These are phyloP conservation scores for Phytophthora macrochlamydospora DNA, from an alignment of 352 stramenopile genomes.

Conservation along the genomic window DNA sequence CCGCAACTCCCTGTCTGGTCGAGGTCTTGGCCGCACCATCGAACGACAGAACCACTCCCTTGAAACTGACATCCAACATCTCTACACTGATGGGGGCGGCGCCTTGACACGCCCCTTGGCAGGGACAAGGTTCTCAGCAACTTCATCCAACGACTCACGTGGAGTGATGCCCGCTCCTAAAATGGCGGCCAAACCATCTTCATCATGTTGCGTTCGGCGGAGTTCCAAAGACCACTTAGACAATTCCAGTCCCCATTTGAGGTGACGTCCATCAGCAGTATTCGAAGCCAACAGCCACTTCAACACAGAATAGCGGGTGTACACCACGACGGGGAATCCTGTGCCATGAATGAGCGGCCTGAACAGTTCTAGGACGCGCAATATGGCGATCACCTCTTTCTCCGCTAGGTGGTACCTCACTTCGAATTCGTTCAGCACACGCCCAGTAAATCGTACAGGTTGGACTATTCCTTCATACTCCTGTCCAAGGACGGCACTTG, in stretches of 20 bases:
- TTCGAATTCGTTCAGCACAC: not conserved
- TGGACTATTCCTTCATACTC: conserved; percentile 13
- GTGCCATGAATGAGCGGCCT: not conserved
- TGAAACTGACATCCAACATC: not conserved
- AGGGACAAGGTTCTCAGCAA: not conserved
- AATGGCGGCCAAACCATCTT: not conserved
- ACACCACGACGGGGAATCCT: not conserved
- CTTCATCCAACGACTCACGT: not conserved
- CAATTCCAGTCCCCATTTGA: conserved; percentile 2
- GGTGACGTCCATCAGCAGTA: not conserved
- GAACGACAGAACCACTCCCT: not conserved
- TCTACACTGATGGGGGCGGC: not conserved
- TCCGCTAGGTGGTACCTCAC: not conserved
- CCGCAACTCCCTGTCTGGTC: not conserved
- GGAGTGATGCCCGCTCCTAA: not conserved
- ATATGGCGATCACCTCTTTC: not conserved
- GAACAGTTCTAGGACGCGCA: not conserved
- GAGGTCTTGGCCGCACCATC: not conserved
- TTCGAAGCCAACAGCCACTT: conserved; percentile 10
- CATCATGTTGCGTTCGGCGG: conserved; percentile 1
- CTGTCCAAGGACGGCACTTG: conserved; percentile 3
- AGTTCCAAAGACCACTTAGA: conserved; percentile 8
- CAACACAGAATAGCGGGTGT: conserved; percentile 9
- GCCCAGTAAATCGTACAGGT: not conserved
- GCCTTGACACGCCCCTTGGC: not conserved